Evolutionary conservation across 805 yeast genomes (phyloP).

Genomic region (Metschnikowia drakensbergensis): DNA sequence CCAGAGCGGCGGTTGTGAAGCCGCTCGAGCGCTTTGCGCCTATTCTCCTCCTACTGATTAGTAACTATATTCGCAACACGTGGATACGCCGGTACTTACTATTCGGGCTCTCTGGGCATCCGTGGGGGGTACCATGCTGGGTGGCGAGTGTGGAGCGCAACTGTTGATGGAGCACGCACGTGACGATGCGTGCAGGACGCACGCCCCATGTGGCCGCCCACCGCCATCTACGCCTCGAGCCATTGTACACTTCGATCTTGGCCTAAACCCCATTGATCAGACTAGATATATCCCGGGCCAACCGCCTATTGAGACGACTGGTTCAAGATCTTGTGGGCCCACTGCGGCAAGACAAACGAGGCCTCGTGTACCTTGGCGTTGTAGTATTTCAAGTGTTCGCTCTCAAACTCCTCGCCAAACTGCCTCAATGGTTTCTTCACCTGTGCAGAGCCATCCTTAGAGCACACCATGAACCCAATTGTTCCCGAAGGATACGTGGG

Average conservation of each 20-base stretch:
- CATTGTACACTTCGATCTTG: too few species aligned
- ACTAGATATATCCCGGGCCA: too few species aligned
- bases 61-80: neutral
- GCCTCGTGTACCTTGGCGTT: slow-evolving; percentile 81
- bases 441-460: slow-evolving; percentile 63
- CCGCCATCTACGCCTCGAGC: too few species aligned
- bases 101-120: slow-evolving; percentile 34
- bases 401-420: slow-evolving; percentile 58
- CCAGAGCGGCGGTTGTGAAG: slow-evolving; percentile 28
- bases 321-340: slow-evolving; percentile 60
- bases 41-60: slow-evolving; percentile 53
- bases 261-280: neutral
- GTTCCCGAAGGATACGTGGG: slow-evolving; percentile 98
- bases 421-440: slow-evolving; percentile 69
- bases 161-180: neutral
- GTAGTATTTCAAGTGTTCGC: slow-evolving; percentile 71
- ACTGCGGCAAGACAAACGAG: slow-evolving; percentile 86
- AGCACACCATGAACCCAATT: slow-evolving; percentile 96
- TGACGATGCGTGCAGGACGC: neutral
- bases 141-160: neutral
- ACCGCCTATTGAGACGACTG: slow-evolving; percentile 1
- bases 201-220: too few species aligned
- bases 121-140: slow-evolving; percentile 19
- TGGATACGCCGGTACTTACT: slow-evolving; percentile 25
- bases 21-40: slow-evolving; percentile 59